phyloP scores from a whole-genome alignment of 495 filamentous ascomycete species.

The Trichoderma erinaceum region DNA sequence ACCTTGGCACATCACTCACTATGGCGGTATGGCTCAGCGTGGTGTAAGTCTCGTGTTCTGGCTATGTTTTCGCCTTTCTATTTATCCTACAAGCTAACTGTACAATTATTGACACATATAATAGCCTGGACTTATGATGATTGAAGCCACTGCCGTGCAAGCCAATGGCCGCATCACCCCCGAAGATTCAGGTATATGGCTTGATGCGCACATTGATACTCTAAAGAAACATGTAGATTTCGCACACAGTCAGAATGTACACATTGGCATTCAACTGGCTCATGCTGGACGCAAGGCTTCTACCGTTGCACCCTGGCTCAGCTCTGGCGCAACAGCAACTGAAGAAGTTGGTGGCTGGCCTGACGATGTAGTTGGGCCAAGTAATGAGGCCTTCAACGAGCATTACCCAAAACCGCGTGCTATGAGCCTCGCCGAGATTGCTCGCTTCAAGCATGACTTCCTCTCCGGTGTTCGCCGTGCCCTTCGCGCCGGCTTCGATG shows the following conservation, averaged over 20 bases:
- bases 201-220: conserved; percentile 60
- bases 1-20: conserved; percentile 53
- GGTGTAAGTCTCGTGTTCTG: conserved; percentile 36
- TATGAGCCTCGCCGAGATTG: conserved; percentile 53
- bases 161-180: conserved; percentile 70
- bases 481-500: conserved; percentile 50
- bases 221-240: conserved; percentile 58
- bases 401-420: conserved; percentile 44
- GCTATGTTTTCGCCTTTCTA: neutral
- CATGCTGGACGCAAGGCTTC: conserved; percentile 72
- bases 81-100: neutral
- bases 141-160: conserved; percentile 66
- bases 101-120: neutral
- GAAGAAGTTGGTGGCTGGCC: conserved; percentile 58
- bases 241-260: conserved; percentile 60
- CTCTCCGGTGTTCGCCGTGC: conserved; percentile 47
- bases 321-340: conserved; percentile 40
- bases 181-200: conserved; percentile 66
- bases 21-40: conserved; percentile 52
- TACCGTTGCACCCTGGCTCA: conserved; percentile 61
- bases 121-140: conserved; percentile 54
- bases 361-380: conserved; percentile 50
- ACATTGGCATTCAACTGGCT: conserved; percentile 66
- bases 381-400: conserved; percentile 48
- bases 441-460: conserved; percentile 50